These are phyloP conservation scores for Harrya chromipes DNA, from an alignment of 768 basidiomycete species.

Conservation along the genomic window DNA sequence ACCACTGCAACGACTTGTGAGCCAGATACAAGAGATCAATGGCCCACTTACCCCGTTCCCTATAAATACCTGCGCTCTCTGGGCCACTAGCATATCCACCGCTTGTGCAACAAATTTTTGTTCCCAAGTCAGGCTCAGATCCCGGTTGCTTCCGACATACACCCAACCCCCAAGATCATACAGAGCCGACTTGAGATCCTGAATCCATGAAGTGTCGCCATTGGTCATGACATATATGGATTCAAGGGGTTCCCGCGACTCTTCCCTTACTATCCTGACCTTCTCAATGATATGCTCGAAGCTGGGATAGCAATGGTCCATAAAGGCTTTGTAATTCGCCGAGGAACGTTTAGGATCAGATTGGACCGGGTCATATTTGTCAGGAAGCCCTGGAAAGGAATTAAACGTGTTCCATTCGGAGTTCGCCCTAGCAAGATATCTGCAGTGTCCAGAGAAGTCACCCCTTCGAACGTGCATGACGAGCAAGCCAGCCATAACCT, in stretches of 20 bases:
- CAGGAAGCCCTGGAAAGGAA: conserved; percentile 38
- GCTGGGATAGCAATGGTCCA: conserved; percentile 41
- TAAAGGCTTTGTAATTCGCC: conserved; percentile 28
- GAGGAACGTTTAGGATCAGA: conserved; percentile 23
- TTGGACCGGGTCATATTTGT: conserved; percentile 32
- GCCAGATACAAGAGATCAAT: neutral
- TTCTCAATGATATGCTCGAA: conserved; percentile 39
- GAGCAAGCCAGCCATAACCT: conserved; percentile 35
- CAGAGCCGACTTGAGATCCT: conserved; percentile 36
- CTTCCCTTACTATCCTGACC: conserved; percentile 32
- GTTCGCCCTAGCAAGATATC: conserved; percentile 31
- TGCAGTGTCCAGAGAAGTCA: conserved; percentile 45
- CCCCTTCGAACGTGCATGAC: conserved; percentile 51
- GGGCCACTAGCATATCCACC: conserved; percentile 48
- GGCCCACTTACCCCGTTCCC: conserved; percentile 47
- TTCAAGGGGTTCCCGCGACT: conserved; percentile 25
- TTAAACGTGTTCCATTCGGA: conserved; percentile 44
- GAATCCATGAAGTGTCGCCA: conserved; percentile 38
- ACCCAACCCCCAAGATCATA: conserved; percentile 34
- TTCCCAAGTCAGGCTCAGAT: conserved; percentile 39
- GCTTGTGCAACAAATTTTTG: conserved; percentile 44
- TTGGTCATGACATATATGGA: conserved; percentile 49
- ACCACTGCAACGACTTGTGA: conserved; percentile 30
- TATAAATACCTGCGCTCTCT: conserved; percentile 45
- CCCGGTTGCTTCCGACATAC: conserved; percentile 37